These are phyloP conservation scores for Hyaloscypha variabilis DNA, from an alignment of 495 filamentous ascomycete genomes.

Conservation along the genomic window DNA sequence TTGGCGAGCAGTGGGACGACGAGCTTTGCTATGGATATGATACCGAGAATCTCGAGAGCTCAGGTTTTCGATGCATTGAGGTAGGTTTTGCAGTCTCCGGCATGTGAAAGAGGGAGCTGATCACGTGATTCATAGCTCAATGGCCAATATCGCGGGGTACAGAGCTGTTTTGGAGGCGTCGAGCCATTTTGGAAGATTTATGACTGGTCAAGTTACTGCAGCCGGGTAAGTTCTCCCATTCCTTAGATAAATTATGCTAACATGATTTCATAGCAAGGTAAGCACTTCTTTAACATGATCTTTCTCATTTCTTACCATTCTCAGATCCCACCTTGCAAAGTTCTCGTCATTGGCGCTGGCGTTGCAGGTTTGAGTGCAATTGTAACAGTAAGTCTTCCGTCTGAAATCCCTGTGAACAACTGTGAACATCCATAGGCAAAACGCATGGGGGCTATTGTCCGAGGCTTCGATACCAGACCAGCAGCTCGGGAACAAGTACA, in stretches of 20 bases:
- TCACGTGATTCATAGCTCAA: slow-evolving; percentile 51
- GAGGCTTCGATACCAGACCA: slow-evolving; percentile 79
- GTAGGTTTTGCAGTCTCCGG: slow-evolving; percentile 15
- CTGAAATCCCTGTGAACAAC: background rate
- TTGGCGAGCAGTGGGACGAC: slow-evolving; percentile 65
- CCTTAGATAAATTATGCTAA: slow-evolving; percentile 24
- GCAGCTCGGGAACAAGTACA: slow-evolving; percentile 83
- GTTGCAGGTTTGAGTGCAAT: slow-evolving; percentile 83
- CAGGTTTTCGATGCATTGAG: slow-evolving; percentile 78
- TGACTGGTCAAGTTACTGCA: slow-evolving; percentile 83
- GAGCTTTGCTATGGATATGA: slow-evolving; percentile 82
- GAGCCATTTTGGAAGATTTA: slow-evolving; percentile 78
- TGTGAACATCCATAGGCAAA: slow-evolving; percentile 47
- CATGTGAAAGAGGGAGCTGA: slow-evolving; percentile 8
- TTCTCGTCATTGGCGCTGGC: slow-evolving; percentile 80
- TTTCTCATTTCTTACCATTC: slow-evolving; percentile 17
- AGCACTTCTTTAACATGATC: background rate
- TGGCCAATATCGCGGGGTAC: slow-evolving; percentile 89
- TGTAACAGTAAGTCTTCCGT: slow-evolving; percentile 50
- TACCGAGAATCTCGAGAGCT: slow-evolving; percentile 80
- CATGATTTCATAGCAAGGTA: slow-evolving; percentile 30
- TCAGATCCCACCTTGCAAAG: slow-evolving; percentile 80
- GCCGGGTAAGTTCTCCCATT: slow-evolving; percentile 52
- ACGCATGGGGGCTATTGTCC: slow-evolving; percentile 80
- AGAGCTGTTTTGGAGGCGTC: slow-evolving; percentile 83